These are phyloP conservation scores for Nepenthes gracilis DNA, from an alignment of 148 eudicot species.

Conservation along the genomic window DNA sequence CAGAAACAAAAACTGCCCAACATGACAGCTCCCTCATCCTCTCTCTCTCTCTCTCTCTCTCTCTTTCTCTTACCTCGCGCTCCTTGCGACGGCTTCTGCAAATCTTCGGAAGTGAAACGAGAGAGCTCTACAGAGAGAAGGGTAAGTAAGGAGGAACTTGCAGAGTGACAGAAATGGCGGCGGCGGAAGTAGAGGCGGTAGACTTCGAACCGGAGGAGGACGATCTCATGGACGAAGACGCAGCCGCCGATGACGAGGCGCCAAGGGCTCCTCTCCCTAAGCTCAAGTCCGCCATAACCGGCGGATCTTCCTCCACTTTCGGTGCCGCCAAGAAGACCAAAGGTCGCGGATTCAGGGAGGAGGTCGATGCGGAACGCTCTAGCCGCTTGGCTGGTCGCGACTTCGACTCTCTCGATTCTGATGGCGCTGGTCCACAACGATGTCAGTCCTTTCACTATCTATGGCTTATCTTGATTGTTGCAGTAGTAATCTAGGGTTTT, in stretches of 20 bases:
- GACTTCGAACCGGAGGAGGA: constrained; percentile 85
- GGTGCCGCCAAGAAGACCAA: constrained; percentile 37
- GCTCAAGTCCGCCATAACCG: constrained; percentile 61
- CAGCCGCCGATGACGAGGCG: constrained; percentile 19
- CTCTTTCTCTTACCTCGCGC: no score
- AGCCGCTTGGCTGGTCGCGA: constrained; percentile 38
- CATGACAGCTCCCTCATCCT: no score
- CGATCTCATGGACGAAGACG: constrained; percentile 84
- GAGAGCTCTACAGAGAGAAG: no score
- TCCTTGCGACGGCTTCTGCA: no score
- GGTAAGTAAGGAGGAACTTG: no score
- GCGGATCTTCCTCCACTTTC: constrained; percentile 21
- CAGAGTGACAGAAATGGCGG: constrained; percentile 28
- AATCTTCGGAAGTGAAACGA: no score
- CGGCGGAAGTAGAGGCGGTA: constrained; percentile 53
- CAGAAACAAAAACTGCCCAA: no score
- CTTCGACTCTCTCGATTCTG: constrained; percentile 55
- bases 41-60: no score
- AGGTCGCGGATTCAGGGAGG: constrained; percentile 69
- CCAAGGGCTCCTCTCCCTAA: constrained; percentile 32
- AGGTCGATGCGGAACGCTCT: constrained; percentile 33
- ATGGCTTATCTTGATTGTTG: background rate
- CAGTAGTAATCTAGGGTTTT: background rate
- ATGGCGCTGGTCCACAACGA: constrained; percentile 79
- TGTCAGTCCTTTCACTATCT: constrained; percentile 31